Percentiles rank a stretch among this genome's conserved stretches.
phyloP scores from a whole-genome alignment of 768 basidiomycete genomes.

The Cantharellus cinnabarinus region DNA sequence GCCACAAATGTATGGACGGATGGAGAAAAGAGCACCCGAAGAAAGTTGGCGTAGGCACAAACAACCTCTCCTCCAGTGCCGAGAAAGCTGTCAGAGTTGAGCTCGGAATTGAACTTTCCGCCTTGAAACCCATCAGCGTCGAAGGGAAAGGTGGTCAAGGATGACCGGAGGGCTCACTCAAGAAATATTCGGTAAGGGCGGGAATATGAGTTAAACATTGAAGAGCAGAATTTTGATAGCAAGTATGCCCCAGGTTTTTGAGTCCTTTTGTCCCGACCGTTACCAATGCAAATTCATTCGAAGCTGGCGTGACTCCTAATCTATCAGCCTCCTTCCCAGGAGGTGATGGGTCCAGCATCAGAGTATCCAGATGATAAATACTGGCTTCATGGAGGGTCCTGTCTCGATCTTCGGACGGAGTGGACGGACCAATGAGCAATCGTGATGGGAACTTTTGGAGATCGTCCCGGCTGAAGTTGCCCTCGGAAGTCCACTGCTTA shows the following conservation, averaged over 20 bases:
- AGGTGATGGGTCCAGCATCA: no score
- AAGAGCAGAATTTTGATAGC: conserved; percentile 97
- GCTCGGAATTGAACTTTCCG: conserved; percentile 62
- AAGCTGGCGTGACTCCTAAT: no score
- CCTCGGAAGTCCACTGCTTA: no score
- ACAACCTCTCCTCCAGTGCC: conserved; percentile 97
- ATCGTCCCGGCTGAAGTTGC: no score
- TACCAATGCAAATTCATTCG: no score
- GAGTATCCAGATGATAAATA: no score
- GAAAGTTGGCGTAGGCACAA: conserved; percentile 66
- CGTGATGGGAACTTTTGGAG: no score
- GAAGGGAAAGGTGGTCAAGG: neutral
- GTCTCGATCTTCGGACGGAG: no score
- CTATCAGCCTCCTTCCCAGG: no score
- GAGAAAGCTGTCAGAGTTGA: conserved; percentile 91
- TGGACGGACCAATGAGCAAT: no score
- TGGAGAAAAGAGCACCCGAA: conserved; percentile 68
- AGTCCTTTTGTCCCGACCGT: no score
- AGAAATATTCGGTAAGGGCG: conserved; percentile 82
- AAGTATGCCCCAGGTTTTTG: conserved; percentile 49
- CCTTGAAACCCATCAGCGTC: conserved; percentile 22
- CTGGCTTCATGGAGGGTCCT: no score
- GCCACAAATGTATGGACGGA: conserved; percentile 40
- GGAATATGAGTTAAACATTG: conserved; percentile 88
- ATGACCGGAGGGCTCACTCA: neutral